Conservation (phyloP, 2,329 filamentous ascomycete species). For the Clonostachys solani region DNA sequence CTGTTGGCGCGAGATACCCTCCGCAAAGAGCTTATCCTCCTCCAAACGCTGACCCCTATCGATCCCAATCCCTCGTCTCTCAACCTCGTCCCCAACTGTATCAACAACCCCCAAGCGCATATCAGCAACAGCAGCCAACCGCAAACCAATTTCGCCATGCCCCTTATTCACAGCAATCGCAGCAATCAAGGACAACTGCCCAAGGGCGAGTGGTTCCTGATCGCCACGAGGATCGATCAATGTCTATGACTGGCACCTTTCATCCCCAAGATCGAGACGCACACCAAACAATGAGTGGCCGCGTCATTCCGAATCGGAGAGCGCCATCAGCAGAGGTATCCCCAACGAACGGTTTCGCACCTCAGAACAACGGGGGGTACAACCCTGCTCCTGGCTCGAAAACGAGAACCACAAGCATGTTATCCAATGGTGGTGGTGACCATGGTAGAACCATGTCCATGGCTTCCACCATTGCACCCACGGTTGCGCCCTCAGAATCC, state of each 20-base stretch:
- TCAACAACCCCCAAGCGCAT: slow-evolving; percentile 56
- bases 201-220: slow-evolving; percentile 91
- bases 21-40: slow-evolving; percentile 59
- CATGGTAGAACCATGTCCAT: slow-evolving; percentile 78
- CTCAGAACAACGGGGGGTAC: slow-evolving; percentile 28
- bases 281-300: slow-evolving; percentile 90
- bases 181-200: slow-evolving; percentile 75
- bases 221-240: slow-evolving; percentile 85
- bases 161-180: slow-evolving; percentile 55
- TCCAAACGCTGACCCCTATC: slow-evolving; percentile 76
- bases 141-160: slow-evolving; percentile 76
- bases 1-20: slow-evolving; percentile 31
- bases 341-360: slow-evolving; percentile 25
- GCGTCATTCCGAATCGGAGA: slow-evolving; percentile 75
- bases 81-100: slow-evolving; percentile 70
- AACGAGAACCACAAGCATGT: slow-evolving; percentile 58
- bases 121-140: slow-evolving; percentile 58
- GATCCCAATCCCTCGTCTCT: slow-evolving; percentile 89
- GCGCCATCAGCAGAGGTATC: slow-evolving; percentile 33
- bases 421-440: slow-evolving; percentile 41
- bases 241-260: slow-evolving; percentile 83
- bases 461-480: slow-evolving; percentile 77
- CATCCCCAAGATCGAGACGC: slow-evolving; percentile 69
- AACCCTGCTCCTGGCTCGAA: slow-evolving; percentile 45
- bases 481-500: slow-evolving; percentile 60